phyloP scores from a whole-genome alignment of 208 protist species.

The Crithidia fasciculata region DNA sequence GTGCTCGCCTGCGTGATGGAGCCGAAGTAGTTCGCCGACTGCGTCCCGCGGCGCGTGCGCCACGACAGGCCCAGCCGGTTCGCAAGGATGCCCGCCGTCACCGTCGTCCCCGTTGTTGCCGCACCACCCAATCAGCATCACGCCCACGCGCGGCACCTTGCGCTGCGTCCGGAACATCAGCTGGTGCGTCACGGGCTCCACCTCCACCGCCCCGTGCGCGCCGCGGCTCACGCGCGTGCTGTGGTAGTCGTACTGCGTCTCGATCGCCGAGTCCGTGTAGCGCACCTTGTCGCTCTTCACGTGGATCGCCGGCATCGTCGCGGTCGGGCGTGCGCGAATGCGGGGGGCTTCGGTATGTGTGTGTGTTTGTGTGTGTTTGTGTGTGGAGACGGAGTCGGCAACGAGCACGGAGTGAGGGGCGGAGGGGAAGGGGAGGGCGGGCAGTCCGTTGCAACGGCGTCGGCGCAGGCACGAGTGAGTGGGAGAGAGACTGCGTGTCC shows the following conservation, averaged over 20 bases:
- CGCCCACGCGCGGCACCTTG: slow-evolving; percentile 84
- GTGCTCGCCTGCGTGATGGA: slow-evolving; percentile 97
- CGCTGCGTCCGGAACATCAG: slow-evolving; percentile 92
- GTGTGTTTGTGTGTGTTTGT: too few relatives aligned
- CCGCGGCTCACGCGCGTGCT: slow-evolving; percentile 64
- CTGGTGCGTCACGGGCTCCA: slow-evolving; percentile 66
- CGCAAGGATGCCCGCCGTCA: slow-evolving; percentile 96
- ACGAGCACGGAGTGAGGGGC: too few relatives aligned
- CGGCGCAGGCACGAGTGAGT: too few relatives aligned
- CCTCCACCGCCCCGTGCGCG: slow-evolving; percentile 49
- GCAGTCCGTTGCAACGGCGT: too few relatives aligned
- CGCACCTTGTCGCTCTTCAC: slow-evolving; percentile 62
- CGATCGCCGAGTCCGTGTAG: slow-evolving; percentile 86
- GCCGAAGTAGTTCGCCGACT: slow-evolving; percentile 97
- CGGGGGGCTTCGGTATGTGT: too few relatives aligned
- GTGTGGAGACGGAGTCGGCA: too few relatives aligned
- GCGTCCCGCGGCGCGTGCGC: slow-evolving; percentile 91
- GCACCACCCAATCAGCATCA: slow-evolving; percentile 97
- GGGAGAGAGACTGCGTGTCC: too few relatives aligned
- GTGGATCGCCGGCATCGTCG: slow-evolving; percentile 47
- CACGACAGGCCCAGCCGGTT: slow-evolving; percentile 95
- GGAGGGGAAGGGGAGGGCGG: too few relatives aligned
- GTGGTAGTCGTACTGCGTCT: slow-evolving; percentile 84
- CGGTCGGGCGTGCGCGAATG: too few relatives aligned
- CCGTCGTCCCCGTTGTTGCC: slow-evolving; percentile 99